These are phyloP conservation scores for Flaveria bidentis DNA, from an alignment of 129 eudicot genomes.

Conservation along the genomic window DNA sequence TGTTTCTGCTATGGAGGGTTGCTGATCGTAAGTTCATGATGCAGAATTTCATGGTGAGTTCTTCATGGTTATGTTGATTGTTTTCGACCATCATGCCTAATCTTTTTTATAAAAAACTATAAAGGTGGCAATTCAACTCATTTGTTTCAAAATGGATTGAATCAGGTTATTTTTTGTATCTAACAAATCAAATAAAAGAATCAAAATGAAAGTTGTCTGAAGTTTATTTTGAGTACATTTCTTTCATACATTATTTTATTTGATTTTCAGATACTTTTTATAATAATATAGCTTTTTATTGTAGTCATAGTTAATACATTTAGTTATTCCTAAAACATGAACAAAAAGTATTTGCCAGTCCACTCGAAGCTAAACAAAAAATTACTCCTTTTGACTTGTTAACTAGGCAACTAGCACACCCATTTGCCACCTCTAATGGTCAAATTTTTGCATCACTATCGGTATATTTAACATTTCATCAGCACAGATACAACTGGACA, in stretches of 20 bases:
- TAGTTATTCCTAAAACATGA: neutral
- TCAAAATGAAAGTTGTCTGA: neutral
- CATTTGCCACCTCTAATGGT: slow-evolving; percentile 17
- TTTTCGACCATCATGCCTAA: slow-evolving; percentile 9
- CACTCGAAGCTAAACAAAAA: neutral
- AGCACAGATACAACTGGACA: slow-evolving; percentile 72
- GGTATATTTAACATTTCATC: slow-evolving; percentile 7
- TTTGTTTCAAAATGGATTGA: neutral
- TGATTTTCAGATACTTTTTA: neutral
- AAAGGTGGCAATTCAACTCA: neutral
- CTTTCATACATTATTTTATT: neutral
- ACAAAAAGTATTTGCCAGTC: neutral
- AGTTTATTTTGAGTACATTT: neutral
- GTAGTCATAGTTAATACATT: neutral
- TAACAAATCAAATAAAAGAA: no score
- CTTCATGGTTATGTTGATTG: slow-evolving; percentile 3
- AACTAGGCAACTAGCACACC: neutral
- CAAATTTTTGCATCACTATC: neutral
- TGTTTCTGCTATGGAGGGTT: slow-evolving; percentile 61
- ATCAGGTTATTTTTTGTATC: no score
- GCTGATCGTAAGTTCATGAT: slow-evolving; percentile 61
- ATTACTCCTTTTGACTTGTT: neutral
- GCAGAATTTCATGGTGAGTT: slow-evolving; percentile 67
- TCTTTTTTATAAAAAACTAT: neutral
- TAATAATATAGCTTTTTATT: neutral